Evolutionary conservation across 169 alveolate species (phyloP), one percentile per base, ranked within the genome.

Genomic region (Eimeria acervulina): DNA sequence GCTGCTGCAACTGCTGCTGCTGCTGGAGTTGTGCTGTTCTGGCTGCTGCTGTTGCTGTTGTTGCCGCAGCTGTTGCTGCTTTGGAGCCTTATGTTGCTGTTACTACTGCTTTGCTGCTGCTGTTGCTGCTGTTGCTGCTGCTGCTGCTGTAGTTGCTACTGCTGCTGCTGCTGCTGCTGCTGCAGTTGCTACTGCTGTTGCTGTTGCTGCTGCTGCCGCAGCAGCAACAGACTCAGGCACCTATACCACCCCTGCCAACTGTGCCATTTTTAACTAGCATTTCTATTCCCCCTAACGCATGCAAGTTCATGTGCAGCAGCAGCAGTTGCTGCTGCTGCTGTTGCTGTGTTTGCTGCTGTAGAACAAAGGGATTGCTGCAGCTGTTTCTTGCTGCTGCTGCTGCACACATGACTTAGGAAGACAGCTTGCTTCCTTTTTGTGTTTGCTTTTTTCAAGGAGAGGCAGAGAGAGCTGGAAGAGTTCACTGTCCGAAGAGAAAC

Each of bases 321-420:
- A 38, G 59, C 87, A 40, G 66, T 10, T 26, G 66, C 52, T 36
- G 83, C 52, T 33, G 83, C 83, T 72, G 83, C 52, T 72, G 23
- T 36, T 36, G 83, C 83, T 36, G 28, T n/a, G 8, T 31, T 38
- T 19, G 83, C 83, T 33, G 52, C 83, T 3, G 52, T 38, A 72
- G 52, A 72, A 51, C 47, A 36, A 7, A 8, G 83, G 47, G 83
- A 17, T 26, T 72, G 55, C 1, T 40, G 88, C 66, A 40, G 88
- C 88, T 44, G 51, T 70, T 28, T 72, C 31, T 21, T 78, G 89
- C 66, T 23, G 61, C 89, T 78, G 66, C 66, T 42, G 55, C 63
- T 10, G 89, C 38, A 38, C 44, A n/a, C 89, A 36, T 78, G 89
- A 19, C 40, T 21, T 42, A 5, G 26, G 84, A 12, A 7, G 84